These are phyloP conservation scores for Penicillium malachiteum DNA, from an alignment of 495 filamentous ascomycete species.

Conservation along the genomic window DNA sequence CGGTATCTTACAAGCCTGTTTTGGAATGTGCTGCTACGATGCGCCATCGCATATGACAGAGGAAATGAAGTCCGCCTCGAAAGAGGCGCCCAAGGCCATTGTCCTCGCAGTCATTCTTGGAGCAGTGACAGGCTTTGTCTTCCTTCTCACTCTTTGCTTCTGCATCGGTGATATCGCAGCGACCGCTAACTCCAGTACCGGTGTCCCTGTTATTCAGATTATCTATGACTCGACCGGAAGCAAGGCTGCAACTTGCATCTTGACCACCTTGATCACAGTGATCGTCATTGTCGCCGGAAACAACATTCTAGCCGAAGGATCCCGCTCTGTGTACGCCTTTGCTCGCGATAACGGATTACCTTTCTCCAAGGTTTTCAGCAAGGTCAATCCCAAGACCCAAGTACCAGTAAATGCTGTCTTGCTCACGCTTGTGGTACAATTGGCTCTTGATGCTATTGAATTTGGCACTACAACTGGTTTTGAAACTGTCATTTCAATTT, in stretches of 20 bases:
- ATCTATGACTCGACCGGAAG: conserved; percentile 48
- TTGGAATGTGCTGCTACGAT: conserved; percentile 58
- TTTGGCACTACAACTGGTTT: conserved; percentile 59
- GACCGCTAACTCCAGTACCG: conserved; percentile 41
- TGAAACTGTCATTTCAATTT: conserved; percentile 55
- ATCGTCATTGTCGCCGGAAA: conserved; percentile 43
- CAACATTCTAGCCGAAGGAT: conserved; percentile 45
- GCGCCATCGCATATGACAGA: conserved; percentile 49
- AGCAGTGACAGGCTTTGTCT: conserved; percentile 49
- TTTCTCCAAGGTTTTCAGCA: conserved; percentile 42
- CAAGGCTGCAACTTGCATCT: conserved; percentile 38
- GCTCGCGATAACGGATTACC: conserved; percentile 49
- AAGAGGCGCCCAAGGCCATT: conserved; percentile 55
- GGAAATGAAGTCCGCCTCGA: conserved; percentile 50
- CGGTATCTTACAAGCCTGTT: conserved; percentile 56
- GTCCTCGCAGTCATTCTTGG: conserved; percentile 52
- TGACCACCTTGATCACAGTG: conserved; percentile 41
- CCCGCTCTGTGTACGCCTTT: conserved; percentile 46
- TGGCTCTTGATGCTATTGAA: conserved; percentile 56
- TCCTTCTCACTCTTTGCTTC: conserved; percentile 49
- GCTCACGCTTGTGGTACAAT: conserved; percentile 48
- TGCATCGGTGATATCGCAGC: conserved; percentile 47
- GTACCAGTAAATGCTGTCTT: conserved; percentile 52
- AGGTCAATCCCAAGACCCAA: conserved; percentile 36
- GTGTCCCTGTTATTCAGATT: conserved; percentile 49